Evolutionary conservation across 345 rosid genomes (phyloP), one percentile per base, ranked within the genome.

Genomic region (Lumnitzera littorea): DNA sequence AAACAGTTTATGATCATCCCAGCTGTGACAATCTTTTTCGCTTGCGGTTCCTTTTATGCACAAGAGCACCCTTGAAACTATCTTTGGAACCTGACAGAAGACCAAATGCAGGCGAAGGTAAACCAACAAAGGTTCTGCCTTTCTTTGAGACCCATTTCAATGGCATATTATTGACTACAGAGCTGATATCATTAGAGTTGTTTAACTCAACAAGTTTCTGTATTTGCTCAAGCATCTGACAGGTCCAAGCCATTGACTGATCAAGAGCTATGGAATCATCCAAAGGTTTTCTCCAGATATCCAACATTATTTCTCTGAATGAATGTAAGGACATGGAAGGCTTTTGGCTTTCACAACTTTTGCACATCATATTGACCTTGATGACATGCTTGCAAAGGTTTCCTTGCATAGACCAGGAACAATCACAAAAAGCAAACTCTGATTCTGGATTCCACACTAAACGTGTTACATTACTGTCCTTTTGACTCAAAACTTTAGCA

Each of bases 401-500:
- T 55, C 96, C 99, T 67, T 82, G 98, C 78, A 84, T 65, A 25
- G 98, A 89, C 97, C 98, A 92, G 14, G 86, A 57, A 53, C 91
- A 92, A 63, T 90, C 95, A 50, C 97, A 90, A 65, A 88, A 84
- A 7, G 91, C 91, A 73, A 90, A 94, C 57, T 90, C 96, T 0
- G 99, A 88, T 51, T 97, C 89, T n/a, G 96, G 91, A 63, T 94
- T 94, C 97, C 89, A 86, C n/a, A 94, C 96, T 36, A 73, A 58
- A 64, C 72, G 87, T 13, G 70, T 65, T 53, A 73, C n/a, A 24
- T 66, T 60, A 55, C 74, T 51, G 69, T 84, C 91, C 58, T 74
- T 88, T 71, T 76, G 84, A 80, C 96, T 88, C 51, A 55, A 70
- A n/a, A 88, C 92, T 64, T 79, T 84, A 17, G 95, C 96, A 61